Evolutionary conservation across 306 rosid genomes (phyloP), one percentile per base, ranked within the genome.

Genomic region (Urtica urens): DNA sequence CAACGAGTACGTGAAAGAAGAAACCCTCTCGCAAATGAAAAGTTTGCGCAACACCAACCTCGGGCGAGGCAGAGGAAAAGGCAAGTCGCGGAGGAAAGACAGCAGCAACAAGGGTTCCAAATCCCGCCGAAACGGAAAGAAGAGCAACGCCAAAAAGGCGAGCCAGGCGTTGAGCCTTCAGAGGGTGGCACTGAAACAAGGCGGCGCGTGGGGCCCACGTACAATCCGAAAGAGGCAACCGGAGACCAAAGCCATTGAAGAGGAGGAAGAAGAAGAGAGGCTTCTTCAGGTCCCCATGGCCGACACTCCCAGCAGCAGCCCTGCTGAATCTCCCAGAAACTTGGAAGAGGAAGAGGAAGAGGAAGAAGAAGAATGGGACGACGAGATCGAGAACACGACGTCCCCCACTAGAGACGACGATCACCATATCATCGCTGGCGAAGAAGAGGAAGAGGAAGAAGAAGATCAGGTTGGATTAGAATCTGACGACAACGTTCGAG

Each of bases 121-220:
- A 57, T 60, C 74, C 14, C 59, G 59, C 19, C 23, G 51, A 17
- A 68, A 57, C 47, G 66, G 79, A 2, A 70, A 50, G 30, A 79
- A 62, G 41, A 52, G 49, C 22, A 81, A 63, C 46, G 55, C 56
- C 20, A 81, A 60, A 70, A 47, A 54, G 54, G 58, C 39, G 40
- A 82, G 62, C 45, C 79, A 50, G 66, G 37, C 69, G 19, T 71
- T 50, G 65, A 73, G 53, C 49, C 84, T 69, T 74, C 26, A 67
- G 21, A 76, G 75, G 72, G 81, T 62, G 37, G 41, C 77, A 17
- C 81, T 59, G 42, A 81, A 78, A 50, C 81, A 72, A 55, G 82
- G 67, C 39, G 79, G 94, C 40, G 76, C 77, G 27, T 81, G 99
- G 38, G 96, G 99, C 9, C 96, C 81, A 37, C 87, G 99, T 6